Conservation (phyloP, 2,329 filamentous ascomycete genomes). For the Mycosphaerelloides madeirae region DNA sequence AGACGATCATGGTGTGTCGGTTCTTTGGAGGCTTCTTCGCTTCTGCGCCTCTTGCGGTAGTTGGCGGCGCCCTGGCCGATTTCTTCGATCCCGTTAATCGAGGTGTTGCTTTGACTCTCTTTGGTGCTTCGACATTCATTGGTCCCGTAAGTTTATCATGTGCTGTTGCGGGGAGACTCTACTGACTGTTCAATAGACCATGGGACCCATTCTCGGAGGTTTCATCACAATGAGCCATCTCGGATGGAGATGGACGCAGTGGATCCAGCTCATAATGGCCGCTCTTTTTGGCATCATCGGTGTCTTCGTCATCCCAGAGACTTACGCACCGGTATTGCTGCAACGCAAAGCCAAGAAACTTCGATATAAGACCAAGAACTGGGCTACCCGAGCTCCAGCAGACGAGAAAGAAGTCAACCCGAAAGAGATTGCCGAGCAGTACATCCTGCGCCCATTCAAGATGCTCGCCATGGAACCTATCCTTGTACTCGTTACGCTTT, state of each 20-base stretch:
- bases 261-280: conserved; percentile 37
- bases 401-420: conserved; percentile 40
- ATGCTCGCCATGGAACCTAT: conserved; percentile 42
- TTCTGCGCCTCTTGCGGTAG: conserved; percentile 45
- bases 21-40: conserved; percentile 55
- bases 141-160: conserved; percentile 18
- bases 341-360: conserved; percentile 49
- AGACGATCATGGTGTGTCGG: conserved; percentile 52
- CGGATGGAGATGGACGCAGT: conserved; percentile 30
- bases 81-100: conserved; percentile 23
- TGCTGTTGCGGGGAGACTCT: background rate
- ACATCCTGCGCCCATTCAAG: conserved; percentile 45
- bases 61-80: conserved; percentile 34
- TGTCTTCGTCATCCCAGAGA: conserved; percentile 48
- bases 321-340: conserved; percentile 41
- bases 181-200: too few relatives aligned
- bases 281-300: conserved; percentile 41
- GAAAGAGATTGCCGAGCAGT: conserved; percentile 47
- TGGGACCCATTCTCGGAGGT: conserved; percentile 24
- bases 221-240: conserved; percentile 25
- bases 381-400: conserved; percentile 30
- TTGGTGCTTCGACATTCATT: conserved; percentile 24
- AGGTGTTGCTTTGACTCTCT: conserved; percentile 25
- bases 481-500: conserved; percentile 43
- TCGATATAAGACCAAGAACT: conserved; percentile 48